Evolutionary conservation across 495 filamentous ascomycete genomes (phyloP), one percentile per base, ranked within the genome.

Genomic region (Pseudotulostoma volvatum): DNA sequence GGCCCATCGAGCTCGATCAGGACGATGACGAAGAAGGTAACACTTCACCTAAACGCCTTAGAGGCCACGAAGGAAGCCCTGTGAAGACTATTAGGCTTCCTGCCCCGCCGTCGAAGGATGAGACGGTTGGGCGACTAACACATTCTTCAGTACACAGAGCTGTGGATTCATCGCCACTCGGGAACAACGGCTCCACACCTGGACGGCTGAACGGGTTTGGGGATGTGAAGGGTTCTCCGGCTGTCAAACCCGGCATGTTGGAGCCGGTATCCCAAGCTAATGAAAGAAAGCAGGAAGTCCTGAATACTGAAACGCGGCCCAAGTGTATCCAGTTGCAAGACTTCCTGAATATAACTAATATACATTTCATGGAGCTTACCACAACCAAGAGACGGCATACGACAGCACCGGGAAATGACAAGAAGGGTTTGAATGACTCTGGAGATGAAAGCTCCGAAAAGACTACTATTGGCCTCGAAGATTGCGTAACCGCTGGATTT

Each of bases 311-410:
- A n/a, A n/a, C n/a, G n/a, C n/a, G n/a, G n/a, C n/a, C n/a, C n/a
- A n/a, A n/a, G n/a, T n/a, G n/a, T 9, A 86, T 97, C 18, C 78
- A 86, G 36, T 65, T 97, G 2, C 82, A 93, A 48, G 79, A 93
- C 28, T 97, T 97, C 59, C 60, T 97, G 33, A 82, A 94, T 47
- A 74, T 94, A 73, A 95, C 90, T 3, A 84, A 78, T 41, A 93
- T 97, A 47, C 81, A 86, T 30, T 97, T 97, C 60, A 93, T 97
- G 79, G 92, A 97, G 50, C 67, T 94, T 18, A 79, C 71, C 1
- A 95, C 82, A 1, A 95, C 88, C 0, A 97, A 95, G 55, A 67
- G 90, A 44, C 68, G 90, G 33, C 81, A 88, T 50, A 96, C 90
- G 0, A 73, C 77, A 21, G 84, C 71, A 1, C 77, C 79, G 13